Conservation (phyloP, 169 alveolate species). For the Eimeria necatrix region DNA sequence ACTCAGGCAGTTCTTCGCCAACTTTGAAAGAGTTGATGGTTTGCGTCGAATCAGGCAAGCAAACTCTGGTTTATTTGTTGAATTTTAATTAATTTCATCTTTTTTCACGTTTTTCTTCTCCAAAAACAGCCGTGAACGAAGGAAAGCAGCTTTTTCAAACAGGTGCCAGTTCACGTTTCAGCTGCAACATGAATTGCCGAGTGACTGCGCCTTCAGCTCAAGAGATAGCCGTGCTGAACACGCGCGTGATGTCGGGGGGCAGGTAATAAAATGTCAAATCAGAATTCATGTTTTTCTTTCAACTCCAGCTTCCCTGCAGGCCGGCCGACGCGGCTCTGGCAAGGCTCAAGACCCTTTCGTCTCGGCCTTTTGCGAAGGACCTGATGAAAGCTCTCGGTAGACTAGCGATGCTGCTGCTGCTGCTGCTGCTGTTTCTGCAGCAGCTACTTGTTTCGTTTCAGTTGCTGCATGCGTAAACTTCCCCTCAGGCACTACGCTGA, state of each 20-base stretch:
- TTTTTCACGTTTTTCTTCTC: neutral
- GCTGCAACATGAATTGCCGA: neutral
- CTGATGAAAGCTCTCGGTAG: slow-evolving; percentile 74
- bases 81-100: neutral
- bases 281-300: neutral
- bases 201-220: neutral
- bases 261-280: neutral
- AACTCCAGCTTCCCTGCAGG: neutral
- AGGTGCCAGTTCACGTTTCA: neutral
- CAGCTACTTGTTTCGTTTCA: neutral
- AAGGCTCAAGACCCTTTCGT: slow-evolving; percentile 64
- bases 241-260: slow-evolving; percentile 78
- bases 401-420: too few relatives aligned
- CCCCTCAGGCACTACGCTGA: neutral
- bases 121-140: slow-evolving; percentile 1
- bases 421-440: too few relatives aligned
- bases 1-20: slow-evolving; percentile 14
- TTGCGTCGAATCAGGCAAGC: slow-evolving; percentile 2
- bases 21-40: slow-evolving; percentile 14
- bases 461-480: neutral
- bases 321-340: slow-evolving; percentile 78
- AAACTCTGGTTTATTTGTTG: neutral
- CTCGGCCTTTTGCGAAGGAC: slow-evolving; percentile 72
- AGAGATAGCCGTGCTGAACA: slow-evolving; percentile 65
- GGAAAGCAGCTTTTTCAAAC: slow-evolving; percentile 33